Evolutionary conservation across 768 basidiomycete genomes (phyloP).

Genomic region (Agrocybe chaxingu): DNA sequence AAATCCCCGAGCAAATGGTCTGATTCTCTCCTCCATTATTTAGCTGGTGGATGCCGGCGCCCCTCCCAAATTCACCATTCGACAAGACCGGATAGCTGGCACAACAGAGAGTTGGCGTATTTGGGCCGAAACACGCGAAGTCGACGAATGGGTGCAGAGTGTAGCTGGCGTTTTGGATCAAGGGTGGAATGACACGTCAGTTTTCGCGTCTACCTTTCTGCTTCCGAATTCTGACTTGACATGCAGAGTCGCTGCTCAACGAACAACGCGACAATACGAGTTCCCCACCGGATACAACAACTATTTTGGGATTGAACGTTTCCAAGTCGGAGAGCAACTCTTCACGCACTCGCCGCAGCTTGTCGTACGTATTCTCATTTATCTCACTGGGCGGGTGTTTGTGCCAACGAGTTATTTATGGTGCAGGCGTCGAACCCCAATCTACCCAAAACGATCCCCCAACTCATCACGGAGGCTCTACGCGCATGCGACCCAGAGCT

Average conservation of each 20-base stretch:
- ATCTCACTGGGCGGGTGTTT: too few relatives aligned
- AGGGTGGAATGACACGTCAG: conserved; percentile 88
- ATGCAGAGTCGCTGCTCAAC: conserved; percentile 54
- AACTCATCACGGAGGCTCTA: conserved; percentile 75
- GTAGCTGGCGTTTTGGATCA: conserved; percentile 83
- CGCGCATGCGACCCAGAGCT: conserved; percentile 89
- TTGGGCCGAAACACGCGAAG: conserved; percentile 79
- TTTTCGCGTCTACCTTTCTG: not conserved
- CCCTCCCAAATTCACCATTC: conserved; percentile 63
- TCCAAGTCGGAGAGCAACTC: conserved; percentile 82
- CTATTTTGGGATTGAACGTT: conserved; percentile 80
- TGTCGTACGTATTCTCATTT: conserved; percentile 35
- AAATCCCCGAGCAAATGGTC: not conserved
- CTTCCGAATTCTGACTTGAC: not conserved
- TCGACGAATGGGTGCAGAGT: conserved; percentile 93
- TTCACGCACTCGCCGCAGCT: conserved; percentile 70
- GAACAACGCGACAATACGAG: conserved; percentile 75
- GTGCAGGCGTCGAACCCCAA: conserved; percentile 52
- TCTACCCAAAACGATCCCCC: conserved; percentile 72
- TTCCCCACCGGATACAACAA: conserved; percentile 92
- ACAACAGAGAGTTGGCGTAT: conserved; percentile 80
- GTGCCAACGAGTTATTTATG: not conserved
- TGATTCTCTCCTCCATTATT: conserved; percentile 2
- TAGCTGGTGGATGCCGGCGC: conserved; percentile 73
- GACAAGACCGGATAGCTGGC: conserved; percentile 67